Base-by-base conservation (phyloP, 768 basidiomycete genomes). In the Naganishia vishniacii region DNA sequence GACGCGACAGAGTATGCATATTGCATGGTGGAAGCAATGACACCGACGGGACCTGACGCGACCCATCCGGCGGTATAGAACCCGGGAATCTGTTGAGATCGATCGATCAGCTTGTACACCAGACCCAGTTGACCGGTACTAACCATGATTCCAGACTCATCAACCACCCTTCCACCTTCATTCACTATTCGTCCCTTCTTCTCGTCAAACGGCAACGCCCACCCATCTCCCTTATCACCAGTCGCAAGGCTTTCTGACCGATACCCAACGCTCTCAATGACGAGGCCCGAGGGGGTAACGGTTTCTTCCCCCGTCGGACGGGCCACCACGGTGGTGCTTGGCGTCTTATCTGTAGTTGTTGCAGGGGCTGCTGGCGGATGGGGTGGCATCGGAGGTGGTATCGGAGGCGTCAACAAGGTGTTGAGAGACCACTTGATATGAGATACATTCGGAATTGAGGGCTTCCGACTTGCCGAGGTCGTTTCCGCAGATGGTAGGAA, bases 41-140 rank as follows among this genome's bases (percentile, higher is more conserved):
- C 92, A 11, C 93, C 93, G 59, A 84, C 86, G 0, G 95, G 92
- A 37, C 94, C 94, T 3, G 83, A 85, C 1, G 90, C 87, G 1
- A 90, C 87, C 95, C 95, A 99, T 11, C 94, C 94, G 1, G 89
- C 86, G 1, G 90, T 87, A 73, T 95, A 99, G n/a, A 93, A 84
- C 40, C 80, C 81, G 4, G 77, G 72, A 6, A 81, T 62, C 76
- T 79, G 70, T 18, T n/a, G n/a, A n/a, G n/a, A n/a, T n/a, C n/a
- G n/a, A n/a, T n/a, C n/a, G n/a, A n/a, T n/a, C n/a, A n/a, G n/a
- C n/a, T n/a, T n/a, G n/a, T n/a, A n/a, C n/a, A n/a, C n/a, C n/a
- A n/a, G n/a, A n/a, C n/a, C n/a, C n/a, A n/a, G n/a, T n/a, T n/a
- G n/a, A n/a, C n/a, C 12, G 18, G 9, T 16, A 63, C 77, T 64